These are phyloP conservation scores for Mayamaea pseudoterrestris DNA, from an alignment of 108 stramenopile genomes.

Conservation along the genomic window DNA sequence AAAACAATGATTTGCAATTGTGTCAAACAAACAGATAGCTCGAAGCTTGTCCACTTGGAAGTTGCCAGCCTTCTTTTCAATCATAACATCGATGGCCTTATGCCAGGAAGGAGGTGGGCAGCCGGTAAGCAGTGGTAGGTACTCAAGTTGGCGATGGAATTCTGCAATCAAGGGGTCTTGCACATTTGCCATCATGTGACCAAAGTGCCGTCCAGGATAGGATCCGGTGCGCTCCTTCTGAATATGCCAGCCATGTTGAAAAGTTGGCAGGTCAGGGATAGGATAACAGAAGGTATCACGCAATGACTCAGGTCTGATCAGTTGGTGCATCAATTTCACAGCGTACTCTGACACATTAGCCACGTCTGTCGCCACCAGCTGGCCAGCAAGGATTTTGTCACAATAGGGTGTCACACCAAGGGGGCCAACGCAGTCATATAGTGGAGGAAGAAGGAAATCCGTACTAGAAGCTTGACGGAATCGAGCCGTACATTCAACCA, in stretches of 20 bases:
- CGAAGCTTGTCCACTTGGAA: background rate
- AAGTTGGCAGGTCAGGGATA: too few species aligned
- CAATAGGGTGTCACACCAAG: background rate
- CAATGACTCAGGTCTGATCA: too few species aligned
- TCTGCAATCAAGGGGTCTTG: background rate
- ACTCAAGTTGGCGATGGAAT: background rate
- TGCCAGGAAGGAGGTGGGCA: background rate
- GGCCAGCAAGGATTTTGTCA: background rate
- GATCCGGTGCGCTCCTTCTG: constrained; percentile 1
- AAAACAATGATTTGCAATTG: constrained; percentile 3
- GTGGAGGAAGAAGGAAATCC: background rate
- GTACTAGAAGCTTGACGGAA: background rate
- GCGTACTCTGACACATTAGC: background rate
- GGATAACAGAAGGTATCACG: too few species aligned
- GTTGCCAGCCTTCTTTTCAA: constrained; percentile 7
- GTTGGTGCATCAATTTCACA: too few species aligned
- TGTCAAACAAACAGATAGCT: constrained; percentile 7
- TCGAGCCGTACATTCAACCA: background rate
- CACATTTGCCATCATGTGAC: background rate
- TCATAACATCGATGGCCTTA: constrained; percentile 3
- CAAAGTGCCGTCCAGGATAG: constrained; percentile 1
- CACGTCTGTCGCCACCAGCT: background rate
- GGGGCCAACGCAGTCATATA: background rate
- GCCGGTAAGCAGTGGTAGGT: constrained; percentile 1
- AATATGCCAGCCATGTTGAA: background rate